Percentiles rank a stretch among this genome's conserved stretches.
These are phyloP conservation scores for Dictyostelium citrinum DNA, from an alignment of 78 protist species.

Conservation along the genomic window DNA sequence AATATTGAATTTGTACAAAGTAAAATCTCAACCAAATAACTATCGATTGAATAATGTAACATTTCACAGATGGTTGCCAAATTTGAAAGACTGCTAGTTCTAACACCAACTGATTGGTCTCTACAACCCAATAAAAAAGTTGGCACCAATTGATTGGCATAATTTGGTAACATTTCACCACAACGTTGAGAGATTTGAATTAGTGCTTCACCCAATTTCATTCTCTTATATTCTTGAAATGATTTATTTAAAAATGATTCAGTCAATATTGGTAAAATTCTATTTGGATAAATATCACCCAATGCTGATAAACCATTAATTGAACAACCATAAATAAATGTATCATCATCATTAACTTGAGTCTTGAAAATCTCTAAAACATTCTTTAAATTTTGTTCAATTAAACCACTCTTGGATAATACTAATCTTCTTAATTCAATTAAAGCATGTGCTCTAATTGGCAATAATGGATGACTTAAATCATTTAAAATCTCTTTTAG, in stretches of 20 bases:
- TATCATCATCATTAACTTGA: conserved; percentile 76
- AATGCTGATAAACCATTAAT: conserved; percentile 70
- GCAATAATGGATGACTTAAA: conserved; percentile 48
- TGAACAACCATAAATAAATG: conserved; percentile 71
- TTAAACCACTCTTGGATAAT: not conserved
- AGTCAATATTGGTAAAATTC: conserved; percentile 29
- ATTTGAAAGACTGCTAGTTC: conserved; percentile 67
- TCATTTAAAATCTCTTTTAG: conserved; percentile 59
- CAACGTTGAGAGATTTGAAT: conserved; percentile 75
- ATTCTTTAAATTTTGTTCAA: conserved; percentile 43
- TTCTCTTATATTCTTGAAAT: conserved; percentile 42
- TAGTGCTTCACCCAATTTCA: conserved; percentile 80
- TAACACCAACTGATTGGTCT: conserved; percentile 37
- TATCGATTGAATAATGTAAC: conserved; percentile 30
- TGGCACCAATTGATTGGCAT: conserved; percentile 5
- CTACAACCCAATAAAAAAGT: conserved; percentile 36
- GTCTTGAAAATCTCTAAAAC: conserved; percentile 47
- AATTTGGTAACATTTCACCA: conserved; percentile 72
- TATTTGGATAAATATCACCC: conserved; percentile 73
- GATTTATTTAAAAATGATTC: conserved; percentile 1
- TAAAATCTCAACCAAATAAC: conserved; percentile 58
- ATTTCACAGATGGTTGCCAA: conserved; percentile 61
- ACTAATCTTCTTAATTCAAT: conserved; percentile 54
- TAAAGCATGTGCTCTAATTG: conserved; percentile 68
- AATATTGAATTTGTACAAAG: conserved; percentile 13